Percentiles rank a stretch among this genome's conserved stretches.
phyloP scores from a whole-genome alignment of 352 stramenopile species.

The Phytophthora cactorum region DNA sequence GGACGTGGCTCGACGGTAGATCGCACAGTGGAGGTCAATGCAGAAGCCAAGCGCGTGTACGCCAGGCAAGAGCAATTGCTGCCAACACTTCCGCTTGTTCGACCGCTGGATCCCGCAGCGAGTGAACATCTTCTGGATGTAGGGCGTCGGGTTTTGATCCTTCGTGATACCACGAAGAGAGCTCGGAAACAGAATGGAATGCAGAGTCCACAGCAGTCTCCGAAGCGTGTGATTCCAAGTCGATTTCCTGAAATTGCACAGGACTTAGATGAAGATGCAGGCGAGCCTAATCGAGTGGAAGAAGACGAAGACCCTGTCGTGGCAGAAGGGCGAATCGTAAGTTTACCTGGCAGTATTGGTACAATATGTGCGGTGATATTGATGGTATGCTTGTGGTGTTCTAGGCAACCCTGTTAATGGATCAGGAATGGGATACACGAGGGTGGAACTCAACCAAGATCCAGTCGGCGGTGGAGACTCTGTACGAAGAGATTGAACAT shows the following conservation, averaged over 20 bases:
- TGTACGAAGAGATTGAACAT: constrained; percentile 74
- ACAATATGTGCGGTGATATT: neutral
- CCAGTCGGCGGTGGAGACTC: constrained; percentile 59
- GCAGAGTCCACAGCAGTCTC: constrained; percentile 16
- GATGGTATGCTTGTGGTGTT: neutral
- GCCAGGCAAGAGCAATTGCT: constrained; percentile 61
- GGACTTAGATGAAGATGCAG: constrained; percentile 35
- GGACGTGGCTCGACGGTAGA: constrained; percentile 52
- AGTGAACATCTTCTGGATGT: constrained; percentile 68
- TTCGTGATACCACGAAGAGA: constrained; percentile 53
- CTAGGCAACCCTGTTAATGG: constrained; percentile 78
- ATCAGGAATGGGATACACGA: constrained; percentile 83
- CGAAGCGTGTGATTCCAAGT: constrained; percentile 62
- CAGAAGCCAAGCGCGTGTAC: constrained; percentile 61
- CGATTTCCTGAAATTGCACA: constrained; percentile 46
- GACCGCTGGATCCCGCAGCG: constrained; percentile 38
- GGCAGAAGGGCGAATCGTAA: constrained; percentile 61
- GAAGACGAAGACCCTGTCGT: constrained; percentile 34
- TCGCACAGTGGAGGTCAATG: constrained; percentile 56
- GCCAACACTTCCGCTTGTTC: constrained; percentile 61
- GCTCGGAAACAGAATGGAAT: constrained; percentile 35
- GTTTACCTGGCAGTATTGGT: constrained; percentile 16
- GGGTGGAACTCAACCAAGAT: constrained; percentile 71
- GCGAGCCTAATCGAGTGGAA: constrained; percentile 25
- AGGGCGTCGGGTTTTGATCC: constrained; percentile 56